Evolutionary conservation across 1,284 basidiomycete genomes (phyloP).

Genomic region (Agaricales sp.): DNA sequence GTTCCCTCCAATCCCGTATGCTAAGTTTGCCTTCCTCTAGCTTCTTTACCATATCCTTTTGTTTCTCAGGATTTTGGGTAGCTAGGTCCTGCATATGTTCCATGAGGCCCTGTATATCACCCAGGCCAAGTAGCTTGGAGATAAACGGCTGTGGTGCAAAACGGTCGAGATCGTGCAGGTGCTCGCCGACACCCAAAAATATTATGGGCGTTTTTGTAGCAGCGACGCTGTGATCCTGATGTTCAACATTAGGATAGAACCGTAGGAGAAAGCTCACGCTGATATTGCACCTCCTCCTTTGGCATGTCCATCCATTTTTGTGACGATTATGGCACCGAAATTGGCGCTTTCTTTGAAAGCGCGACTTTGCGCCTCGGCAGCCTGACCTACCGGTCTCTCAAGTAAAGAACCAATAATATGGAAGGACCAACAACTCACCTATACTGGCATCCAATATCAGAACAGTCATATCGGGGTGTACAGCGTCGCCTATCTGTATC

Average conservation of each 20-base stretch:
- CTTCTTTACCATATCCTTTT: slow-evolving; percentile 98
- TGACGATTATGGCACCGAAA: slow-evolving; percentile 98
- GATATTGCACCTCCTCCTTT: slow-evolving; percentile 99
- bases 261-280: slow-evolving; percentile 53
- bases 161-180: slow-evolving; percentile 90
- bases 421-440: slow-evolving; percentile 32
- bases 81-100: slow-evolving; percentile 97
- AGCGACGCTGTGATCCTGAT: slow-evolving; percentile 63
- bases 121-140: slow-evolving; percentile 91
- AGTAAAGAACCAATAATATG: slow-evolving; percentile 1
- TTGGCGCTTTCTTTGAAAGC: slow-evolving; percentile 98
- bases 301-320: slow-evolving; percentile 99
- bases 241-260: slow-evolving; percentile 8
- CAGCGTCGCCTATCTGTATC: slow-evolving; percentile 90
- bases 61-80: slow-evolving; percentile 87
- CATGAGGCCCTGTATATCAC: slow-evolving; percentile 94
- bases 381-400: slow-evolving; percentile 62
- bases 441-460: slow-evolving; percentile 85
- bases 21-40: slow-evolving; percentile 94
- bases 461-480: slow-evolving; percentile 90
- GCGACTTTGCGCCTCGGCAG: slow-evolving; percentile 89
- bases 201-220: slow-evolving; percentile 98
- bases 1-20: slow-evolving; percentile 96
- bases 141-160: slow-evolving; percentile 97
- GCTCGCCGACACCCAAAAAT: slow-evolving; percentile 97